Evolutionary conservation across 208 protist species (phyloP).

Genomic region (Leishmania arabica): DNA sequence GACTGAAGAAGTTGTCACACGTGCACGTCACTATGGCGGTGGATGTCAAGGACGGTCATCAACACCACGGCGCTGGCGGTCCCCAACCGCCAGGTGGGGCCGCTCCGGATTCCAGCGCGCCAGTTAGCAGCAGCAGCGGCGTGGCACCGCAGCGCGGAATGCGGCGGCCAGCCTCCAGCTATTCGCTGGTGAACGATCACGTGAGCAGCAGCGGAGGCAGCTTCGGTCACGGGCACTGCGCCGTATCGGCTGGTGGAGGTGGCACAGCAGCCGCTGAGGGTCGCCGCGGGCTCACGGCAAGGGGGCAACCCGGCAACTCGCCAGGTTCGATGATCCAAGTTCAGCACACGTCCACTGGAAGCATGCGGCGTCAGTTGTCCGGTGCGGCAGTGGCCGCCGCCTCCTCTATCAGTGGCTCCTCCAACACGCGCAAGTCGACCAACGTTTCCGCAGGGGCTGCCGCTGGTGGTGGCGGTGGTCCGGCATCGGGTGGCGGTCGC

Average conservation of each 20-base stretch:
- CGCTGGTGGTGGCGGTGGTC: conserved; percentile 5
- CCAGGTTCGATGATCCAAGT: conserved; percentile 18
- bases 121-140: conserved; percentile 7
- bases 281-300: conserved; percentile 3
- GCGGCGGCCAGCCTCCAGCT: conserved; percentile 33
- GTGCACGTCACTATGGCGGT: conserved; percentile 24
- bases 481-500: conserved; percentile 1
- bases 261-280: conserved; percentile 8
- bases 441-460: neutral
- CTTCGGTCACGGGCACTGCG: neutral
- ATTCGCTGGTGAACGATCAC: conserved; percentile 27
- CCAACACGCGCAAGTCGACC: conserved; percentile 12
- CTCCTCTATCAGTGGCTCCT: neutral
- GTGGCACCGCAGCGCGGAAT: conserved; percentile 47
- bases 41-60: conserved; percentile 12
- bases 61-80: neutral
- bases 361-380: conserved; percentile 13
- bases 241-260: conserved; percentile 6
- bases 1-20: conserved; percentile 27
- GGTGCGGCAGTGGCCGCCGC: neutral
- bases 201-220: neutral
- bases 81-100: neutral
- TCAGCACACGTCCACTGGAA: conserved; percentile 23
- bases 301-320: neutral
- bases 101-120: neutral